Evolutionary conservation across 352 stramenopile species (phyloP), one percentile per base, ranked within the genome.

Genomic region (Globisporangium paroecandrum): DNA sequence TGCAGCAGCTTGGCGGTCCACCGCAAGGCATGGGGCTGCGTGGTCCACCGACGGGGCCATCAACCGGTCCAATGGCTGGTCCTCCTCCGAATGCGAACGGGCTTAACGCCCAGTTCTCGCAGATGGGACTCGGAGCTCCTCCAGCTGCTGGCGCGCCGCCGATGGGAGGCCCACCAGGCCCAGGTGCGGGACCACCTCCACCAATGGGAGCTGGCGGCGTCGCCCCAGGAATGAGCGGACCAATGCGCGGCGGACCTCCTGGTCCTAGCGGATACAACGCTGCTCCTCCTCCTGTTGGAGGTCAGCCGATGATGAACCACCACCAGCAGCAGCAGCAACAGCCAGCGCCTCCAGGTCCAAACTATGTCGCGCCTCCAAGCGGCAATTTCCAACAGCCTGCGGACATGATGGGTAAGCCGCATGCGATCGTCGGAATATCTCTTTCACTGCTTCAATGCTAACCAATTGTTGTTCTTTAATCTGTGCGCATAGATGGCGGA

Each of bases 351-450:
- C 60, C 62, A 25, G 70, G 56, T 27, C 65, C 63, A 13, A 76
- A 71, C 64, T 75, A 76, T 62, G 78, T 47, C 9, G 63, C 58
- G 15, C 74, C 80, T 5, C 83, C 86, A 9, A 94, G 84, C 62
- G 86, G 86, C 54, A 94, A 94, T 69, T 94, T 89, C 73, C 86
- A 94, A 72, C 86, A 94, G 67, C 77, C 80, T 43, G 73, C 71
- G 60, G 79, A 91, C 56, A 91, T 89, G 83, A 89, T 90, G 76
- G 79, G 83, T 89, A 79, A 70, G 80, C 57, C 13, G 2, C 43
- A 22, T 22, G 36, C 20, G 13, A 29, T 18, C 15, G 38, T 46
- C 13, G 12, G 13, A 43, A 20, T 46, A 20, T 6, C 13, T 46
- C 38, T 18, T 20, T 46, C 38, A 20, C 4, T 20, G 38, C 38